Percentiles rank a stretch among this genome's conserved stretches.
Evolutionary conservation across 306 rosid genomes (phyloP).

Genomic region (Benincasa hispida): DNA sequence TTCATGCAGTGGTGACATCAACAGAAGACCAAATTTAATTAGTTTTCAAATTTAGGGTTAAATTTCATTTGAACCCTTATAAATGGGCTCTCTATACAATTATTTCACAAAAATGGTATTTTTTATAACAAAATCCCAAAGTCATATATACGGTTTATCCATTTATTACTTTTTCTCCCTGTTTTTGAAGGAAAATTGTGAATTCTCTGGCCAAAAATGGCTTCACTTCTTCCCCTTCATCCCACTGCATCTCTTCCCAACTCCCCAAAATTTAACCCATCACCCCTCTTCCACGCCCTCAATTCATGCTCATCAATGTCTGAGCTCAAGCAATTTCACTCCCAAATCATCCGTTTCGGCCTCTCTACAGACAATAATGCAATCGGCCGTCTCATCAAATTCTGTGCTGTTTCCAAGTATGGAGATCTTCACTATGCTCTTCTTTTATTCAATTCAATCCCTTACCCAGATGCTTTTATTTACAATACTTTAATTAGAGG

Average conservation of each 20-base stretch:
- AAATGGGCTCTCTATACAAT: no score
- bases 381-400: constrained; percentile 38
- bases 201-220: background rate
- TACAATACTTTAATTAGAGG: constrained; percentile 46
- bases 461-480: constrained; percentile 45
- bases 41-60: no score
- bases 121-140: no score
- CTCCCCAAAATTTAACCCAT: constrained; percentile 1
- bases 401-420: constrained; percentile 28
- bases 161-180: no score
- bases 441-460: constrained; percentile 26
- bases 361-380: constrained; percentile 39
- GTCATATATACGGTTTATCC: no score
- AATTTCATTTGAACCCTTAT: no score
- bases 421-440: constrained; percentile 40
- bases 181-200: background rate
- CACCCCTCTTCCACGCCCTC: constrained; percentile 4
- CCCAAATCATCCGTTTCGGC: constrained; percentile 35
- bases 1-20: no score
- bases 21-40: no score
- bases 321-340: constrained; percentile 45
- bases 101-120: no score
- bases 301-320: constrained; percentile 34
- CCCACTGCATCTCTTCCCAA: background rate
- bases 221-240: constrained; percentile 12